Evolutionary conservation across 805 yeast genomes (phyloP), one percentile per base, ranked within the genome.

Genomic region (Schwanniomyces vanrijiae): DNA sequence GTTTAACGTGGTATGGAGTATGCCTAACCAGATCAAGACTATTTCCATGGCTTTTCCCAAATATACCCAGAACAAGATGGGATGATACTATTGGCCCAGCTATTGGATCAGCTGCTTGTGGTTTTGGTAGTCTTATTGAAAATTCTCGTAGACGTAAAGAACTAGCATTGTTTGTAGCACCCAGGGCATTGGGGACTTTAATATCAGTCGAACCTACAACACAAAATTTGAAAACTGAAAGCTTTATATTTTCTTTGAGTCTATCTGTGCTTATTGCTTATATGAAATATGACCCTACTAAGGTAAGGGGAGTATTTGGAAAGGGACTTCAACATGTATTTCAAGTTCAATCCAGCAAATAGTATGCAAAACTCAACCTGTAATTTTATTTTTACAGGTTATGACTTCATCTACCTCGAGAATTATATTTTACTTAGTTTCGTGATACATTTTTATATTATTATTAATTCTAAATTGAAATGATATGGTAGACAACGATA

Each of bases 141-240:
- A 60, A 62, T 5, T 63, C 61, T 1, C 66, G 59, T 43, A 60
- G 81, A 24, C 62, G 80, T 20, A 71, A 76, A 43, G 81, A 76
- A 49, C 69, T 76, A 59, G 77, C 79, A 0, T 62, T 76, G 22
- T 76, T 76, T 53, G 78, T 73, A 22, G 75, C 77, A 7, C 77
- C 73, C 2, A 50, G 69, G 40, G 73, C 70, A 14, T 53, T 66
- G 51, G 72, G 71, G 8, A 65, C 71, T 18, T 45, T 68, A 25
- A 58, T 68, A 4, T 60, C 68, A 14, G 38, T 61, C 18, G 65
- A 60, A 14, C 54, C 64, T 9, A 52, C 68, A 1, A 46, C 50
- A n/a, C 42, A 42, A 25, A 61, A 63, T 47, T 54, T 68, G 43
- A 48, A 54, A 24, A 47, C 64, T 7, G 75, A 70, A 47, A 51